Conservation (phyloP, 305 asterid genomes). For the Fraxinus angustifolia region DNA sequence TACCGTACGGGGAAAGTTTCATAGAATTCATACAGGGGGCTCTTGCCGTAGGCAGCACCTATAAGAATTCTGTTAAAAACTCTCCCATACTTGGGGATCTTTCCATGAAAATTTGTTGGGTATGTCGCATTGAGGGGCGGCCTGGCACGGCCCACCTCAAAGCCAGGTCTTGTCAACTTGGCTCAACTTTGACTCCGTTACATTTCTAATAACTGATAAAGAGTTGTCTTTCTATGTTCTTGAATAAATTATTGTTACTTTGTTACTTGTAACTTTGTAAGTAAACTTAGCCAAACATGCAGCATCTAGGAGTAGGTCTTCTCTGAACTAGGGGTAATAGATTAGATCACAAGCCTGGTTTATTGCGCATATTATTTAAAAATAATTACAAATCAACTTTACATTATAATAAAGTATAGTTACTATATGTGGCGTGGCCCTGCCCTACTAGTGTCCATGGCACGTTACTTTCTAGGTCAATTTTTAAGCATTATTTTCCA, state of each 20-base stretch:
- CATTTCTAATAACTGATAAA: not conserved
- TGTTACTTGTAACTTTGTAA: not conserved
- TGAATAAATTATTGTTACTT: not conserved
- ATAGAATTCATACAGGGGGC: not conserved
- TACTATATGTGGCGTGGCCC: not conserved
- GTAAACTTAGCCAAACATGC: not conserved
- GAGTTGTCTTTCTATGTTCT: not conserved
- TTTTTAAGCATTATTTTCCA: not conserved
- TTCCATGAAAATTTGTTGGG: not conserved
- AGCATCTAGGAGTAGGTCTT: conserved; percentile 3
- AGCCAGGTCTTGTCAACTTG: not conserved
- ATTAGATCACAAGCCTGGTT: not conserved
- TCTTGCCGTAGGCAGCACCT: not conserved
- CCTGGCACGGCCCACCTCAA: not conserved
- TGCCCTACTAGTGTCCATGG: not conserved
- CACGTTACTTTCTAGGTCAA: not conserved
- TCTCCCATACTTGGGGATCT: not conserved
- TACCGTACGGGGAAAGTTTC: not conserved
- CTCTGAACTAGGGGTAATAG: not conserved
- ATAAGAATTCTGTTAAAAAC: not conserved
- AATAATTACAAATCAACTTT: conserved; percentile 22
- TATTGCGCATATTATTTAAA: not conserved
- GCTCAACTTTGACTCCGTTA: not conserved
- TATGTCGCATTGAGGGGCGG: not conserved
- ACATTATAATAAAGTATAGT: conserved; percentile 19